A percentile compares a stretch with the other conserved stretches of the same genome.
Evolutionary conservation across 2,329 filamentous ascomycete genomes (phyloP).

Genomic region (Coniochaeta hoffmannii): DNA sequence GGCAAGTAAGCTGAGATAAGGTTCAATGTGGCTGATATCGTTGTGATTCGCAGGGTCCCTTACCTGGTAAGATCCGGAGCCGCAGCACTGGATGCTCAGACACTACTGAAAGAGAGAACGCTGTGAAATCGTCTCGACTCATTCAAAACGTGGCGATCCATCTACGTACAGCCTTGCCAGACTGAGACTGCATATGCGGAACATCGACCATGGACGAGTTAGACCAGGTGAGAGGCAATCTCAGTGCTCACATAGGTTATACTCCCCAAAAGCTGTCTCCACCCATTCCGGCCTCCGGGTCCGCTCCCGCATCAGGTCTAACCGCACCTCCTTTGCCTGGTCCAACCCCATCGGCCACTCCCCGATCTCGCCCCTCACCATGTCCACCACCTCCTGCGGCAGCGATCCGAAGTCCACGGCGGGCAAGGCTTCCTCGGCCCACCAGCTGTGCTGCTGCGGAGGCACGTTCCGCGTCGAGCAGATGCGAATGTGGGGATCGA

Average conservation of each 20-base stretch:
- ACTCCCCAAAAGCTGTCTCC: constrained; percentile 3
- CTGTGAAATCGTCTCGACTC: no score
- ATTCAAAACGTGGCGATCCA: no score
- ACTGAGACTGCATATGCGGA: no score
- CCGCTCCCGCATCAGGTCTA: constrained; percentile 9
- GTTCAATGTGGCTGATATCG: no score
- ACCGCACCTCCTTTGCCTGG: constrained; percentile 7
- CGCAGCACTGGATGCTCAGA: no score
- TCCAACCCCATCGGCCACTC: constrained; percentile 8
- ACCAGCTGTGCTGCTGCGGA: constrained; percentile 34
- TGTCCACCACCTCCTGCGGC: constrained; percentile 4
- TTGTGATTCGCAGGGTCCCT: no score
- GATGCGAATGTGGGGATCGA: constrained; percentile 45
- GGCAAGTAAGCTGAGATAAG: no score
- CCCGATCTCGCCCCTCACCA: constrained; percentile 4
- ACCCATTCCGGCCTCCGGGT: neutral
- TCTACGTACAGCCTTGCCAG: no score
- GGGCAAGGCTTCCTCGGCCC: constrained; percentile 14
- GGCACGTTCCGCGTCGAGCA: constrained; percentile 36
- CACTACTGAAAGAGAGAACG: no score
- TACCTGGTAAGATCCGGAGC: no score
- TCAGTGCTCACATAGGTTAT: constrained; percentile 11
- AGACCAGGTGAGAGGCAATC: no score
- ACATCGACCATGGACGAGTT: no score
- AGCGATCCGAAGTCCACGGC: constrained; percentile 2